Base-by-base conservation (phyloP, 176 grass and related monocot species). In the Aegilops bicornis region DNA sequence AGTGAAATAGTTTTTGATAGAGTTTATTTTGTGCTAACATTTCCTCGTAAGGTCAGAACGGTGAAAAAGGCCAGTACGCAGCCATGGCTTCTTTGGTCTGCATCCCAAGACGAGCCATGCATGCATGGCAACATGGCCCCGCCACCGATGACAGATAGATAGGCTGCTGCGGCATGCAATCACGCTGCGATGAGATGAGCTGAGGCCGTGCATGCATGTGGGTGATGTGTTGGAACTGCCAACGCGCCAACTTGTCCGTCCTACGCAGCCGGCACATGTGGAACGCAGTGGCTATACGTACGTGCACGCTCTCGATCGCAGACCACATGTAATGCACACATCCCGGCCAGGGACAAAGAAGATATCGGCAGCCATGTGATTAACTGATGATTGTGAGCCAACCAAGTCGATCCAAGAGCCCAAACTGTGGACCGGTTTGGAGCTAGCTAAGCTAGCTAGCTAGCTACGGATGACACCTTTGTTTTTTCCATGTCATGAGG, bases 311-410 rank as follows among this genome's bases (percentile, higher is more conserved):
- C 72, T 39, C n/a, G 56, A 8, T 45, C 58, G 29, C 15, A 52
- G 66, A 16, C 58, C 75, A 25, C 36, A 56, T 79, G 32, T 32
- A 32, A 4, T 4, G 14, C n/a, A 23, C 64, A 40, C n/a, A 24
- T 73, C 69, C n/a, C 37, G 5, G 36, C 6, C 37, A 39, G 8
- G 37, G 37, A 39, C 37, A 39, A 39, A 42, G 77, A 42, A 48
- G 77, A 43, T 64, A 73, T 43, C 15, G 89, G 33, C 82, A 24
- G 24, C 82, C 86, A 88, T 91, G 89, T 82, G 10, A 45, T 45
- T 11, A 11, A 13, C 43, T 13, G 43, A 45, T 13, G 72, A 47
- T 1, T 6, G 27, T 30, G 89, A 87, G 24, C 43, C 19, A 79
- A 19, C 39, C 23, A 36, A 52, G 61, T 1, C 27, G 27, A 27